A percentile compares a stretch with the other conserved stretches of the same genome.
These are phyloP conservation scores for Zygosaccharomyces pseudorouxii DNA, from an alignment of 805 yeast species.

Conservation along the genomic window DNA sequence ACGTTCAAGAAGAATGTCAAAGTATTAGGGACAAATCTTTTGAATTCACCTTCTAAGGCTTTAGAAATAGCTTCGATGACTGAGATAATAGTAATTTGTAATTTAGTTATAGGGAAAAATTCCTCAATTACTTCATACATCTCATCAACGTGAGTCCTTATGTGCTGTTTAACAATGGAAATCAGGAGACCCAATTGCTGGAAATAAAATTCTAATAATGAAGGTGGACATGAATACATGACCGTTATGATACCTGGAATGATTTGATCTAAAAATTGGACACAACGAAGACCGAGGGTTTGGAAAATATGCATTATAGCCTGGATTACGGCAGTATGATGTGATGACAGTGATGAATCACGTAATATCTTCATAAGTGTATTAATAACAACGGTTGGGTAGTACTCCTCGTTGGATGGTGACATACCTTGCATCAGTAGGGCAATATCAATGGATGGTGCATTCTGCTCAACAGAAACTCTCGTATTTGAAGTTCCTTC, in stretches of 20 bases:
- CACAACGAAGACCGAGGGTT: conserved; percentile 82
- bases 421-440: conserved; percentile 90
- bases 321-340: conserved; percentile 90
- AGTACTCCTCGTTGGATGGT: conserved; percentile 88
- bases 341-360: conserved; percentile 78
- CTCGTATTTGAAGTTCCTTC: conserved; percentile 59
- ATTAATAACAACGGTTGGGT: conserved; percentile 89
- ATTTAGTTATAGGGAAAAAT: conserved; percentile 55
- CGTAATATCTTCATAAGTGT: conserved; percentile 77
- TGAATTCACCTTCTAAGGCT: conserved; percentile 90
- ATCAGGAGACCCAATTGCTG: conserved; percentile 81
- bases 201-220: conserved; percentile 81
- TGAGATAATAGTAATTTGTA: conserved; percentile 75
- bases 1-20: conserved; percentile 72
- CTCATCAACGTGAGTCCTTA: conserved; percentile 73
- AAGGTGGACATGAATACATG: conserved; percentile 74
- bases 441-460: conserved; percentile 87
- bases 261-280: conserved; percentile 80
- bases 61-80: conserved; percentile 79
- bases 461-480: conserved; percentile 63
- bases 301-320: conserved; percentile 89
- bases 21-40: conserved; percentile 70
- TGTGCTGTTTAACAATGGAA: conserved; percentile 81
- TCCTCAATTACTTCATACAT: conserved; percentile 73
- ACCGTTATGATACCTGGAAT: conserved; percentile 84